Conservation (phyloP, 257 asterid genomes). For the Nicotiana otophora region DNA sequence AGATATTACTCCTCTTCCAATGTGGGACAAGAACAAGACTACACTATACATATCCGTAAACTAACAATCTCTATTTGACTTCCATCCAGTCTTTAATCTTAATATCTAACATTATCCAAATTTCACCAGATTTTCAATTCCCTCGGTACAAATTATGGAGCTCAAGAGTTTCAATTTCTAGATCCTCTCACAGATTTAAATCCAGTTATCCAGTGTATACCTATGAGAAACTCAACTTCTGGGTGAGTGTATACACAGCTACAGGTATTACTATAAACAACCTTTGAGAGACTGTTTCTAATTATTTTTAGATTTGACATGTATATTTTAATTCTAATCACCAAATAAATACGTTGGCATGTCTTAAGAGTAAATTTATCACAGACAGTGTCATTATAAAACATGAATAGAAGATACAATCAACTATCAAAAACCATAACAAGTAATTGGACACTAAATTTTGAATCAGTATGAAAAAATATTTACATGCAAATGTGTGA, state of each 20-base stretch:
- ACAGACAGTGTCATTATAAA: not conserved
- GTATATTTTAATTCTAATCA: not conserved
- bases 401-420: not conserved
- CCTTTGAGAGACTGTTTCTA: not conserved
- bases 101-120: not conserved
- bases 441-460: not conserved
- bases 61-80: not conserved
- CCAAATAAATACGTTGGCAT: not conserved
- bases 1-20: no score
- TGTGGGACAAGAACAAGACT: no score
- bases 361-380: not conserved
- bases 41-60: no score
- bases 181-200: not conserved
- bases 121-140: not conserved
- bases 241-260: not conserved
- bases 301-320: not conserved
- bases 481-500: constrained; percentile 3
- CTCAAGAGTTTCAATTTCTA: not conserved
- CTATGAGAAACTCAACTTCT: not conserved
- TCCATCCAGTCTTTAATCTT: not conserved
- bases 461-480: not conserved
- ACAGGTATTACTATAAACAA: not conserved
- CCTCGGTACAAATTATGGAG: not conserved
- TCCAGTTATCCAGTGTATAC: not conserved
- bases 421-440: not conserved